Evolutionary conservation across 805 yeast species (phyloP), one percentile per base, ranked within the genome.

Genomic region (Teunomyces panamensis): DNA sequence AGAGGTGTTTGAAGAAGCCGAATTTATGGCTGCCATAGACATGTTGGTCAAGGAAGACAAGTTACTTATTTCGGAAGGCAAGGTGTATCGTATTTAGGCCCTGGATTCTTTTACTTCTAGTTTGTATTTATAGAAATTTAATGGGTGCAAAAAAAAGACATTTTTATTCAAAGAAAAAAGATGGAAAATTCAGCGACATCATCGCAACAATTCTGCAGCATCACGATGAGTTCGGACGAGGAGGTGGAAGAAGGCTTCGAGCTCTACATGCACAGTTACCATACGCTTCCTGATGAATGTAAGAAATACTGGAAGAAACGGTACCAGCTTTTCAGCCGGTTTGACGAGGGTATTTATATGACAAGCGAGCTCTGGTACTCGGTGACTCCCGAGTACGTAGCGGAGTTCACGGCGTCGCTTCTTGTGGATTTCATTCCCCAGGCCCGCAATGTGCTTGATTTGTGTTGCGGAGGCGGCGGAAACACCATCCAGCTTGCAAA

Each of bases 401-500:
- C 96, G 0, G 65, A 68, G 5, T 81, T 80, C 55, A 64, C 77
- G 0, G 85, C 90, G 0, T 72, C 75, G 46, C 75, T 80, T 48
- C 64, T 84, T 13, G 63, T 69, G 44, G 73, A 77, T 11, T 74
- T 84, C 48, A 60, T 80, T 17, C 88, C 84, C 0, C 58, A 74
- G 0, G 75, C 80, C 2, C 53, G 52, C 4, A 71, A 67, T 3
- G 66, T 83, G 0, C 61, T 85, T 10, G 96, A 89, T 58, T 75
- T 87, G 2, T 87, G 88, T 56, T 83, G 92, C 53, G 96, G 96
- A 0, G 96, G 90, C 1, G 96, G 96, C 1, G 96, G 96, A 0
- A 89, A 89, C 58, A 69, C 87, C 1, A 85, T 88, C 17, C 96
- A 88, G 55, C 79, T 90, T 62, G 87, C 91, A 42, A 57, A 71